phyloP scores from a whole-genome alignment of 331 rosid genomes.

The Quercus phellos region DNA sequence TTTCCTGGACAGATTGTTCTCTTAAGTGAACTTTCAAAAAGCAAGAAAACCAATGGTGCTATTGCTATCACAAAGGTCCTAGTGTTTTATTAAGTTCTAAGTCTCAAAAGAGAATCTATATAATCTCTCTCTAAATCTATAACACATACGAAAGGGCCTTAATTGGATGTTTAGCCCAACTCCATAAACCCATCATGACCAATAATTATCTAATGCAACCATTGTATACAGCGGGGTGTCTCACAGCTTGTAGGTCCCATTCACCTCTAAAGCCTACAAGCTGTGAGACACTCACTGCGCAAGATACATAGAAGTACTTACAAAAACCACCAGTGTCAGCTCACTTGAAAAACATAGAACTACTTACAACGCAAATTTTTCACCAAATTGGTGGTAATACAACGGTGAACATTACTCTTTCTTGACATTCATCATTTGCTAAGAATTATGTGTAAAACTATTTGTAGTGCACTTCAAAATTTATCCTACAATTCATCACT shows the following conservation, averaged over 20 bases:
- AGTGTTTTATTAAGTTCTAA: not conserved
- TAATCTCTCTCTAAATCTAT: not conserved
- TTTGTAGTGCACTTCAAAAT: constrained; percentile 1
- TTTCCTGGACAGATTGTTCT: no score
- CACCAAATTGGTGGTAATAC: not conserved
- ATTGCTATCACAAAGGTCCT: not conserved
- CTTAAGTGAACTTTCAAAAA: not conserved
- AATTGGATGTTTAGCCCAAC: not conserved
- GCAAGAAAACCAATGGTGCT: not conserved
- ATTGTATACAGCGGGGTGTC: no score
- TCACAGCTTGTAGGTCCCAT: no score
- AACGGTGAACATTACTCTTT: not conserved
- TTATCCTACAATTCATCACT: no score
- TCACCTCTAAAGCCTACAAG: no score
- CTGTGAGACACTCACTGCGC: no score
- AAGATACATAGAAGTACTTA: no score
- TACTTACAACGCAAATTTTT: not conserved
- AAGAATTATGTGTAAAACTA: not conserved
- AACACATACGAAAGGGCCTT: not conserved
- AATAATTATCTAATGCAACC: no score
- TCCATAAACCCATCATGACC: no score
- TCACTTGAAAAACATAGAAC: no score
- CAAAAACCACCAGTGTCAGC: not conserved
- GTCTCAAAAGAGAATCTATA: not conserved
- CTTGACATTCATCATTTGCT: not conserved